Base-by-base conservation (phyloP, 2,329 filamentous ascomycete species). In the Arachnomyces sp. region DNA sequence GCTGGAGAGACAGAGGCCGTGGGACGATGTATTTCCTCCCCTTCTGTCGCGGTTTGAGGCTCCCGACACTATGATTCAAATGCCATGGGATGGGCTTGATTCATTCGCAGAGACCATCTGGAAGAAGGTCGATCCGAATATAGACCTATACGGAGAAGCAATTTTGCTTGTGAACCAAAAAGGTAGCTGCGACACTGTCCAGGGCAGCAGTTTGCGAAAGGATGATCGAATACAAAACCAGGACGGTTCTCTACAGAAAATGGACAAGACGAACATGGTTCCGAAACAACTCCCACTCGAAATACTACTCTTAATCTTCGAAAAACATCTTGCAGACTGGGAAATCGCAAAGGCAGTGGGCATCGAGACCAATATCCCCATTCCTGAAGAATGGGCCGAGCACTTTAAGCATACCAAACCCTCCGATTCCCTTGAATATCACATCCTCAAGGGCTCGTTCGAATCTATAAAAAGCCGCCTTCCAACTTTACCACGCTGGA, bases 251-350 rank as follows among this genome's bases (percentile, higher is more conserved):
- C 49, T 32, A 52, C n/a, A 43, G 3, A 50, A 45, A 13, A 34
- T 43, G 4, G 50, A 51, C 38, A 42, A 11, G 38, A 42, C 2
- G 54, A 53, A 9, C 47, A 51, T 1, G 54, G 48, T 18, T 54
- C 55, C 6, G 20, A 25, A 25, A 9, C 5, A 25, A 9, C 68
- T 96, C 1, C 90, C 90, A 0, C 79, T 84, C 0, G 90, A 96
- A 62, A 74, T 95, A 30, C 94, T 89, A 87, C 82, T 82, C 25
- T 82, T 90, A 42, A 83, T 96, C 35, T 78, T 95, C 32, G 84
- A 66, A 38, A 57, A 93, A 48, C 79, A 82, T 46, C 77, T 88
- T 0, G 79, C 79, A 32, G 90, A 96, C 59, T 96, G 90, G 90
- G 90, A 95, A 63, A 71, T 93, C 14, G 84, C 90, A 7, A 81